phyloP scores from a whole-genome alignment of 768 basidiomycete genomes.

The Rhodotorula sphaerocarpa region DNA sequence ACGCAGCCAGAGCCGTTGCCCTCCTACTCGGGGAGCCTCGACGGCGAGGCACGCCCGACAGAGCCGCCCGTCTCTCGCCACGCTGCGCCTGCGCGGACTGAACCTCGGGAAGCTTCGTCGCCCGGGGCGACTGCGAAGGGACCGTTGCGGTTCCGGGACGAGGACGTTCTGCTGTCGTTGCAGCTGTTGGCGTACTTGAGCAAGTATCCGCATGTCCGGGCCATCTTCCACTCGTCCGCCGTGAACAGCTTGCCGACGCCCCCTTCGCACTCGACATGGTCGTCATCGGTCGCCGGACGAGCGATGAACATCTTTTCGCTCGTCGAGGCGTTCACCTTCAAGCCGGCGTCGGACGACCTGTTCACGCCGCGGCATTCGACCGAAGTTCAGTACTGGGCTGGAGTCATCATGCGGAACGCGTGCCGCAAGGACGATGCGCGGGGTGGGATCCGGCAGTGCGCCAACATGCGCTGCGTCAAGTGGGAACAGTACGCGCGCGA shows the following conservation, averaged over 20 bases:
- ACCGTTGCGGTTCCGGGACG: constrained; percentile 62
- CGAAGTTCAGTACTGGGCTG: constrained; percentile 98
- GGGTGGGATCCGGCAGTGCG: constrained; percentile 93
- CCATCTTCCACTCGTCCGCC: constrained; percentile 64
- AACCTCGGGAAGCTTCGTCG: background rate
- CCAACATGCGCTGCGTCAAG: constrained; percentile 91
- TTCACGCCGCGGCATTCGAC: constrained; percentile 64
- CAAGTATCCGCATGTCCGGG: constrained; percentile 94
- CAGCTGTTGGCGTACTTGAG: constrained; percentile 92
- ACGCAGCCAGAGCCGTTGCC: constrained; percentile 1
- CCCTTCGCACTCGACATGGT: constrained; percentile 19
- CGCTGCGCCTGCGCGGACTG: background rate
- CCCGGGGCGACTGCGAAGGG: constrained; percentile 16
- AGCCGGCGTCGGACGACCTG: constrained; percentile 65
- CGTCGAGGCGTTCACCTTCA: constrained; percentile 88
- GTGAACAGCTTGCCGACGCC: background rate
- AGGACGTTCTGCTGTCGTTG: constrained; percentile 80
- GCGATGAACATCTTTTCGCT: constrained; percentile 79
- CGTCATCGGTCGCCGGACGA: background rate
- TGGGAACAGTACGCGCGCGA: constrained; percentile 90
- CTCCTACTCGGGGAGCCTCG: too few relatives aligned
- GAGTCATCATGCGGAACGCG: constrained; percentile 99
- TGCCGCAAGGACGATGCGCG: constrained; percentile 90
- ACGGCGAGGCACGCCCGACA: too few relatives aligned
- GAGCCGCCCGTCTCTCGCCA: too few relatives aligned